phyloP scores from a whole-genome alignment of 2,329 filamentous ascomycete genomes.

The Colletotrichum sp. region DNA sequence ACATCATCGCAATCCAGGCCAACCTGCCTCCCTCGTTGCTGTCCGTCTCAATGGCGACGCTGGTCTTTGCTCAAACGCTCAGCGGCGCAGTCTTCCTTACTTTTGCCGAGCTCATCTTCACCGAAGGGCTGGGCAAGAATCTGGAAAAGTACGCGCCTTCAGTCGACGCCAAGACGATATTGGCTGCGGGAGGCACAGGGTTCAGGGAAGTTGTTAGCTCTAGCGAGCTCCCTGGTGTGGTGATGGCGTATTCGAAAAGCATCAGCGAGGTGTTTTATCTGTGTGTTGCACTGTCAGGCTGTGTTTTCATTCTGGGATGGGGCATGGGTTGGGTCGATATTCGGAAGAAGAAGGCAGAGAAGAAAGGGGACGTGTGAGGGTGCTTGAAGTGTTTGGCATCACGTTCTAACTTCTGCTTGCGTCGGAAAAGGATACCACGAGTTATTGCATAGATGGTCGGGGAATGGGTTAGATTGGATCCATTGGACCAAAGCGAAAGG shows the following conservation, averaged over 20 bases:
- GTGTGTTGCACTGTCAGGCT: constrained; percentile 33
- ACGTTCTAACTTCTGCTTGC: accelerated
- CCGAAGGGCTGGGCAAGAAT: background rate
- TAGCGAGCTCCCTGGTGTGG: constrained; percentile 36
- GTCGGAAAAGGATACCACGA: background rate
- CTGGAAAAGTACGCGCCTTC: constrained; percentile 26
- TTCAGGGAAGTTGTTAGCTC: constrained; percentile 36
- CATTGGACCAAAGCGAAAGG: background rate
- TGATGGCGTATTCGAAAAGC: constrained; percentile 44
- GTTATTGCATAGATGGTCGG: background rate
- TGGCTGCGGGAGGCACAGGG: constrained; percentile 47
- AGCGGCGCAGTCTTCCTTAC: constrained; percentile 53
- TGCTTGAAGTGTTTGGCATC: background rate
- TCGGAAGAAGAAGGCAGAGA: constrained; percentile 35
- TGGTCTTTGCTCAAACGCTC: constrained; percentile 46
- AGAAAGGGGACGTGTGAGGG: background rate
- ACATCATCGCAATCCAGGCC: constrained; percentile 33
- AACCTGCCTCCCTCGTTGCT: constrained; percentile 26
- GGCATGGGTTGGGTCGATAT: constrained; percentile 54
- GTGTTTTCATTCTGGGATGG: constrained; percentile 38
- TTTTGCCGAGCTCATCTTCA: constrained; percentile 28
- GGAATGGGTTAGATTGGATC: background rate
- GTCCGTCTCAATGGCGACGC: constrained; percentile 31
- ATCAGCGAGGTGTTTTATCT: constrained; percentile 33
- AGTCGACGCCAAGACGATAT: constrained; percentile 35